These are phyloP conservation scores for Leptoxyphium fumago DNA, from an alignment of 2,329 filamentous ascomycete genomes.

Conservation along the genomic window DNA sequence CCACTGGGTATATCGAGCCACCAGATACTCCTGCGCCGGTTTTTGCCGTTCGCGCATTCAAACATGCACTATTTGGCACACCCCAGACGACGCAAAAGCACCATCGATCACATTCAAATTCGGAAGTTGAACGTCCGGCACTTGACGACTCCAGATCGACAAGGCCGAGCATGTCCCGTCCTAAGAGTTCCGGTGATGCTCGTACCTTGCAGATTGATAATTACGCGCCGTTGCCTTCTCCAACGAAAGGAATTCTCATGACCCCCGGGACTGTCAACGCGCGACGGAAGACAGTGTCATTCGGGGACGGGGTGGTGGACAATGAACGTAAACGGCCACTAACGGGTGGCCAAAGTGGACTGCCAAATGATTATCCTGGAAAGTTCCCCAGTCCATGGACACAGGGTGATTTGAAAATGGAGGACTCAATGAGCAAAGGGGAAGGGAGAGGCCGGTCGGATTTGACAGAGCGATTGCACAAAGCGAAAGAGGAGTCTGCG, in stretches of 20 bases:
- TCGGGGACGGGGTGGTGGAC: constrained; percentile 41
- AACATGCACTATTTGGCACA: constrained; percentile 49
- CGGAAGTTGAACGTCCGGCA: constrained; percentile 11
- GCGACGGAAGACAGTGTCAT: constrained; percentile 46
- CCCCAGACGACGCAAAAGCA: constrained; percentile 36
- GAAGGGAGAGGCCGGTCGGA: constrained; percentile 21
- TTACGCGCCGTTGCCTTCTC: constrained; percentile 34
- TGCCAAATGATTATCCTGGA: constrained; percentile 32
- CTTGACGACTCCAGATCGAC: constrained; percentile 3
- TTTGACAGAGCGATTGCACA: constrained; percentile 30
- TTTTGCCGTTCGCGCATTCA: constrained; percentile 53
- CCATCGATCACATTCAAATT: constrained; percentile 17
- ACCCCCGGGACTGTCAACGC: constrained; percentile 44
- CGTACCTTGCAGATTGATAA: constrained; percentile 8
- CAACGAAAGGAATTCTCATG: constrained; percentile 45
- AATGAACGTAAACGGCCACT: constrained; percentile 35
- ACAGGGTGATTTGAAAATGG: constrained; percentile 21
- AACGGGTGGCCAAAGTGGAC: constrained; percentile 25
- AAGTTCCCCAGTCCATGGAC: constrained; percentile 38
- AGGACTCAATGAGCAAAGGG: constrained; percentile 19
- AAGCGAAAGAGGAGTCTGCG: constrained; percentile 26
- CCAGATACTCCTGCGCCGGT: constrained; percentile 52
- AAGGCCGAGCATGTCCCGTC: constrained; percentile 14
- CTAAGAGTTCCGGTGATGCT: constrained; percentile 16
- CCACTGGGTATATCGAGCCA: constrained; percentile 35